Evolutionary conservation across 495 filamentous ascomycete species (phyloP).

Genomic region (Arthonia radiata): DNA sequence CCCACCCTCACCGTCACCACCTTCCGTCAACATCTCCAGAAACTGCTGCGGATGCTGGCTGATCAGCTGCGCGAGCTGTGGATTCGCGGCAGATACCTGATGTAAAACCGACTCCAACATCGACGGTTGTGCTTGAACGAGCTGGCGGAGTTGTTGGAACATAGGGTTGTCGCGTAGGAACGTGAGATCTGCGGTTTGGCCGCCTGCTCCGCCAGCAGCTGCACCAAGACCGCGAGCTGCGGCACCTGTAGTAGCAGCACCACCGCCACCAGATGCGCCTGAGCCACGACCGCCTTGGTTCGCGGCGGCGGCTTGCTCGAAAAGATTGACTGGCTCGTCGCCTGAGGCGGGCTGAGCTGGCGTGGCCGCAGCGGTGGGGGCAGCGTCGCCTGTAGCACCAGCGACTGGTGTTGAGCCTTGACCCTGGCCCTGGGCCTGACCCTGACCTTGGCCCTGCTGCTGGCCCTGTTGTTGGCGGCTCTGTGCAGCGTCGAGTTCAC

Average conservation of each 20-base stretch:
- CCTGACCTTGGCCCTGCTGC: slow-evolving; percentile 11
- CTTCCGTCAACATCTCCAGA: slow-evolving; percentile 63
- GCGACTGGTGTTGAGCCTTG: slow-evolving; percentile 9
- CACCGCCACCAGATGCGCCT: slow-evolving; percentile 6
- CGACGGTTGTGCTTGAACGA: slow-evolving; percentile 87
- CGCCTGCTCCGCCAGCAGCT: slow-evolving; percentile 32
- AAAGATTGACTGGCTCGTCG: slow-evolving; percentile 63
- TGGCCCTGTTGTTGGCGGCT: slow-evolving; percentile 27
- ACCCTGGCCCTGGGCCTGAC: slow-evolving; percentile 10
- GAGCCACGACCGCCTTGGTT: slow-evolving; percentile 24
- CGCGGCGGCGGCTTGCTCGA: slow-evolving; percentile 71
- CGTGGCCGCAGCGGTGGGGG: slow-evolving; percentile 13
- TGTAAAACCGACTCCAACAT: slow-evolving; percentile 97
- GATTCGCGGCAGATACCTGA: slow-evolving; percentile 87
- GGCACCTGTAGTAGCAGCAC: slow-evolving; percentile 8
- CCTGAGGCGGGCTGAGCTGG: slow-evolving; percentile 25
- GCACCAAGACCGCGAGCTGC: slow-evolving; percentile 25
- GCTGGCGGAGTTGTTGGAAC: slow-evolving; percentile 89
- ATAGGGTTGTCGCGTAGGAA: slow-evolving; percentile 91
- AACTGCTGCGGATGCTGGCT: slow-evolving; percentile 81
- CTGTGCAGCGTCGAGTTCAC: too few species aligned
- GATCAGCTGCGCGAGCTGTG: slow-evolving; percentile 77
- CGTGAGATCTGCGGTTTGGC: too few species aligned
- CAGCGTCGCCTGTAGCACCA: slow-evolving; percentile 6
- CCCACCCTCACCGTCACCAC: slow-evolving; percentile 35